These are phyloP conservation scores for Talaromyces wortmannii DNA, from an alignment of 495 filamentous ascomycete genomes.

Conservation along the genomic window DNA sequence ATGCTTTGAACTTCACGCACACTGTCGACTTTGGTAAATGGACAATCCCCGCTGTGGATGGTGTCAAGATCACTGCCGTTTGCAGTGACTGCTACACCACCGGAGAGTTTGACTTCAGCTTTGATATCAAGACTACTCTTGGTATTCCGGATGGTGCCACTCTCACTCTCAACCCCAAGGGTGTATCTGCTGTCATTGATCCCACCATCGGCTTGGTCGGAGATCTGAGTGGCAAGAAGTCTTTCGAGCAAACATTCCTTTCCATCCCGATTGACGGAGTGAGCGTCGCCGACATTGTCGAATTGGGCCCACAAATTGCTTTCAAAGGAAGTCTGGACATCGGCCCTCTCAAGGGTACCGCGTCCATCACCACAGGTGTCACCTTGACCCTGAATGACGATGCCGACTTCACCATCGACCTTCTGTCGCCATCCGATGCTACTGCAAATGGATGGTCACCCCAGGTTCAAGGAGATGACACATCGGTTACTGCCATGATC, in stretches of 20 bases:
- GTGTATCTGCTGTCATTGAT: constrained; percentile 17
- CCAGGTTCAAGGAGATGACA: constrained; percentile 9
- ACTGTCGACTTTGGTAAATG: constrained; percentile 12
- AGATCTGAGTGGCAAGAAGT: constrained; percentile 14
- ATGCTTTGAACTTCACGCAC: constrained; percentile 20
- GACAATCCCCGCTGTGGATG: constrained; percentile 6
- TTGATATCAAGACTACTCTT: constrained; percentile 18
- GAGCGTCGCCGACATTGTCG: constrained; percentile 20
- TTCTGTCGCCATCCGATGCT: constrained; percentile 17
- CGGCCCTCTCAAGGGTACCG: constrained; percentile 18
- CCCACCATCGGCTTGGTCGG: constrained; percentile 18
- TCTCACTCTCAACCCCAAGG: constrained; percentile 17
- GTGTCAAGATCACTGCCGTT: constrained; percentile 10
- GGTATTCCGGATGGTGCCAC: constrained; percentile 16
- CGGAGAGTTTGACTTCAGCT: constrained; percentile 25
- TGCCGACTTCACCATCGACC: constrained; percentile 20
- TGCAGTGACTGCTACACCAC: constrained; percentile 22
- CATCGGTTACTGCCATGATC: constrained; percentile 20
- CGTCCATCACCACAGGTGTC: constrained; percentile 16
- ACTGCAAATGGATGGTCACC: constrained; percentile 24
- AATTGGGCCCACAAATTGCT: constrained; percentile 25
- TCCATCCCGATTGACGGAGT: constrained; percentile 25
- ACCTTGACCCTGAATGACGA: constrained; percentile 14
- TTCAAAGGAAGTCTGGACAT: constrained; percentile 18
- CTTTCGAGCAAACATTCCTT: constrained; percentile 14